Evolutionary conservation across 1,284 basidiomycete genomes (phyloP).

Genomic region (Cerrena zonata): DNA sequence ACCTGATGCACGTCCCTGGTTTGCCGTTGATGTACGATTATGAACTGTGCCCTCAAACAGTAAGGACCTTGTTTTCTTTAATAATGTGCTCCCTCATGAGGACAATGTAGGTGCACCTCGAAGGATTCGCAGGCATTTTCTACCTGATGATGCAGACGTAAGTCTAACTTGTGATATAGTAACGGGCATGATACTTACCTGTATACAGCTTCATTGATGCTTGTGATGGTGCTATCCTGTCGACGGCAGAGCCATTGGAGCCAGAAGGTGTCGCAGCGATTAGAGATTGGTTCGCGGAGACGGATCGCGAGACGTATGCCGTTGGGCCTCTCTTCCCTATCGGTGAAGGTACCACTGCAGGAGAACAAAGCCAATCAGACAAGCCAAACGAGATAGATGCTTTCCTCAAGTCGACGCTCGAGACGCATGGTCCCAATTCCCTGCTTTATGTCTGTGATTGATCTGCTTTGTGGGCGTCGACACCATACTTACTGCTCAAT

Average conservation of each 20-base stretch:
- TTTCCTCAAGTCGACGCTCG: neutral
- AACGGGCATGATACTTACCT: neutral
- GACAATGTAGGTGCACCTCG: neutral
- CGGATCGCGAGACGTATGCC: neutral
- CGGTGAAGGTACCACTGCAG: neutral
- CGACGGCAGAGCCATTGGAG: neutral
- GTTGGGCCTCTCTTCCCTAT: slow-evolving; percentile 1
- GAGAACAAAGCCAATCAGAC: neutral
- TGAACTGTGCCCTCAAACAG: slow-evolving; percentile 1
- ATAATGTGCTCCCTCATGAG: too few species aligned
- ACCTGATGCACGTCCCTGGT: neutral
- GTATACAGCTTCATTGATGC: neutral
- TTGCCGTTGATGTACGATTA: slow-evolving; percentile 2
- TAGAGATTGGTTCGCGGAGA: slow-evolving; percentile 1
- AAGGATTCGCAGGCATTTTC: neutral
- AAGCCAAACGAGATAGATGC: neutral
- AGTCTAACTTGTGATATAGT: neutral
- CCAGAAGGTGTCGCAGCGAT: slow-evolving; percentile 1
- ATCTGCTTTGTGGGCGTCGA: neutral
- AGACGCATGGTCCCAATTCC: neutral
- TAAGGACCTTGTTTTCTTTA: neutral
- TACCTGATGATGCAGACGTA: neutral
- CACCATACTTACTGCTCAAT: neutral
- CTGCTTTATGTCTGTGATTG: slow-evolving; percentile 3
- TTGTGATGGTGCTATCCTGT: slow-evolving; percentile 1